phyloP scores from a whole-genome alignment of 2,329 filamentous ascomycete genomes.

The Ciborinia camelliae region DNA sequence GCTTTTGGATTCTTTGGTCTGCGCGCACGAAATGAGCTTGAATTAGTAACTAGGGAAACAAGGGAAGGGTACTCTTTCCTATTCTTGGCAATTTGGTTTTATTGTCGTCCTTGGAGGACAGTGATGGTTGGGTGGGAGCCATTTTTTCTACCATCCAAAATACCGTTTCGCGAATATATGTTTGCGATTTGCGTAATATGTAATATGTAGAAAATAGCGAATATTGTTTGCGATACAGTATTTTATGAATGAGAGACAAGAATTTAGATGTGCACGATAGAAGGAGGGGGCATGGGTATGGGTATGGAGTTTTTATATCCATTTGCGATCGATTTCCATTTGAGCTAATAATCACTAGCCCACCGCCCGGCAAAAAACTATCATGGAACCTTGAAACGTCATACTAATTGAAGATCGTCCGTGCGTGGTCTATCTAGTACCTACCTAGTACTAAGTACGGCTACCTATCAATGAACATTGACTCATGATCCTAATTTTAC shows the following conservation, averaged over 20 bases:
- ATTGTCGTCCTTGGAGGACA: slow-evolving; percentile 12
- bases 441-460: too few relatives aligned
- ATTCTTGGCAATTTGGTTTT: slow-evolving; percentile 1
- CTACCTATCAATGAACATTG: background rate
- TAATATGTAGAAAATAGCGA: too few relatives aligned
- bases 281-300: background rate
- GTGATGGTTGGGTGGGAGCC: slow-evolving; percentile 7
- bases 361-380: slow-evolving; percentile 13
- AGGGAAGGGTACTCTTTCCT: slow-evolving; percentile 25
- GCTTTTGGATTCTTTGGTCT: slow-evolving; percentile 37
- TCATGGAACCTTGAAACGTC: slow-evolving; percentile 15
- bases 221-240: background rate
- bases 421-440: too few relatives aligned
- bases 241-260: background rate
- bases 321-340: background rate
- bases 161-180: background rate
- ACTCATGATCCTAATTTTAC: background rate
- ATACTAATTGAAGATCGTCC: too few relatives aligned
- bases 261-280: background rate
- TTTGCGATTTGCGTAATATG: background rate
- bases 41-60: slow-evolving; percentile 26
- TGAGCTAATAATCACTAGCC: background rate
- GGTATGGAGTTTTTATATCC: background rate
- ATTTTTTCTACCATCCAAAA: background rate
- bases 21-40: background rate